Conservation (phyloP, 164 flowering plant species). For the Stephania japonica region DNA sequence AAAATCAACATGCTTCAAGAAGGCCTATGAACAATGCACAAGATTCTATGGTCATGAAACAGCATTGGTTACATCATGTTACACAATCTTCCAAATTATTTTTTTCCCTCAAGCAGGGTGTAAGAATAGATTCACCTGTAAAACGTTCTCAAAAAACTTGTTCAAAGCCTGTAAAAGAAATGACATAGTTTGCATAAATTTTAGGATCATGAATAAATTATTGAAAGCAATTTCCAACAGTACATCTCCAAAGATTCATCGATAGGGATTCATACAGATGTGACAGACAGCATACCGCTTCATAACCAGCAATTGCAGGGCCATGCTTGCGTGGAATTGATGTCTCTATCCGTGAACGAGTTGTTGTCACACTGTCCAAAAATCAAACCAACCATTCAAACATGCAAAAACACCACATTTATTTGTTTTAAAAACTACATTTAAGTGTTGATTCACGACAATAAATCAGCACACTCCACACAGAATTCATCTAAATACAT, state of each 20-base stretch:
- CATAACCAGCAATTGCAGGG: conserved; percentile 98
- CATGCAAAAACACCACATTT: not conserved
- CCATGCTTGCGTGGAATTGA: conserved; percentile 99
- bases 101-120: not conserved
- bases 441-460: not conserved
- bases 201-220: not conserved
- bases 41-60: conserved; percentile 7
- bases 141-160: conserved; percentile 78
- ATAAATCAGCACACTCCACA: not conserved
- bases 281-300: conserved; percentile 43
- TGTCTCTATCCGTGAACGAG: conserved; percentile 80
- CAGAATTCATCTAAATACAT: not conserved
- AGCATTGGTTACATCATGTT: not conserved
- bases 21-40: conserved; percentile 43
- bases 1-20: conserved; percentile 82
- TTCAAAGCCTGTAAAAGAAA: conserved; percentile 62
- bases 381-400: not conserved
- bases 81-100: not conserved
- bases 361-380: conserved; percentile 65
- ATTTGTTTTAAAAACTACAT: not conserved
- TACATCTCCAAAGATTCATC: not conserved
- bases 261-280: conserved; percentile 1
- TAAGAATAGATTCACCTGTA: conserved; percentile 49
- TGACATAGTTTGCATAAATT: not conserved
- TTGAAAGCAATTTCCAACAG: not conserved